A percentile compares a stretch with the other conserved stretches of the same genome.
Conservation (phyloP, 75 land plant genomes). For the Picea sitchensis region DNA sequence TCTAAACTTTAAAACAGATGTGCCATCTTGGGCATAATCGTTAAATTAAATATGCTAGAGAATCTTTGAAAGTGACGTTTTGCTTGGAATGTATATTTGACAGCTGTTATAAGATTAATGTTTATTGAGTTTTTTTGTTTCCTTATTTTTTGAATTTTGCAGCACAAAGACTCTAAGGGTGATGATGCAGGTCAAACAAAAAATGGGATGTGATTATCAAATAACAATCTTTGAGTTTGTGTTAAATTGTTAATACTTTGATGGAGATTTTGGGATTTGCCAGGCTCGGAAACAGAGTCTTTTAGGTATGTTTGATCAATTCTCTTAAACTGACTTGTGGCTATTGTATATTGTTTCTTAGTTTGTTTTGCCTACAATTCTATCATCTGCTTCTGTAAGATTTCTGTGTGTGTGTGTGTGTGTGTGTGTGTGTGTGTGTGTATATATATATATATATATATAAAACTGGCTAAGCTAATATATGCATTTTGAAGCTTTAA, state of each 20-base stretch:
- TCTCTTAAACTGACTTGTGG: background rate
- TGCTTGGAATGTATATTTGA: background rate
- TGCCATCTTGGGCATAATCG: background rate
- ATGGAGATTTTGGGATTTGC: slow-evolving; percentile 3
- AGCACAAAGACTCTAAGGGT: slow-evolving; percentile 16
- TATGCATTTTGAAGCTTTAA: no score
- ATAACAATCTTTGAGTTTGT: slow-evolving; percentile 1
- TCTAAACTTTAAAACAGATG: background rate
- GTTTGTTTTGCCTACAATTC: no score
- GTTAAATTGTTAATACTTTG: slow-evolving; percentile 3
- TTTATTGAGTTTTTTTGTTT: background rate
- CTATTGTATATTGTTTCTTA: no score
- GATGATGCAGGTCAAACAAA: slow-evolving; percentile 16
- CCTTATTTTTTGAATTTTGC: background rate
- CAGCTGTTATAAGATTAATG: background rate
- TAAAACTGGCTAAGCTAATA: no score
- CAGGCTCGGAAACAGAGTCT: background rate
- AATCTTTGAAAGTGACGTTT: background rate
- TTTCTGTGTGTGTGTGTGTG: no score
- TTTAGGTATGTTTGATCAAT: background rate
- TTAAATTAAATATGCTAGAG: no score
- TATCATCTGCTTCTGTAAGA: no score
- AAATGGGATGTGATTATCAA: slow-evolving; percentile 11
- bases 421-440: no score
- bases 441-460: no score